Base-by-base conservation (phyloP, 192 early-diverging fungal species). In the Gigaspora rosea region DNA sequence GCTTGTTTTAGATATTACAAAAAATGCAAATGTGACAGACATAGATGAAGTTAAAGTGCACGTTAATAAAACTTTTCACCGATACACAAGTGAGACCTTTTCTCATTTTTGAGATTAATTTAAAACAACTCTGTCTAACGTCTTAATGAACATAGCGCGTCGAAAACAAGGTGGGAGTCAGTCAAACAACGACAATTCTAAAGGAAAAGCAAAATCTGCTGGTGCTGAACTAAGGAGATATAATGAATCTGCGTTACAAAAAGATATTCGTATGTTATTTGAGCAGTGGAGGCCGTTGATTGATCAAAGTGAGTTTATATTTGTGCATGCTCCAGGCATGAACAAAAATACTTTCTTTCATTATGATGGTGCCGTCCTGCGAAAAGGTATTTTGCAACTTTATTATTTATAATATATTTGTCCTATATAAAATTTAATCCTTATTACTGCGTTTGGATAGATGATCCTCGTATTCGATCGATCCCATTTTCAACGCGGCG, bases 151-250 rank as follows among this genome's bases (percentile, higher is more conserved):
- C 7, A 36, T 78, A 89, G 88, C 95, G 6, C 90, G 97, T 48
- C 85, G 92, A 71, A 97, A 98, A 78, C 97, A 99, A 81, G 97
- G 97, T 78, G 96, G 96, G 0, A 87, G 94, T 27, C 97, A 99
- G 83, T 89, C 90, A 46, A 86, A 82, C 22, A 90, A 94, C 67
- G 96, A 97, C 84, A 87, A 82, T 51, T 82, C 91, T 6, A 95
- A 94, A 79, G 96, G 96, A 46, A 80, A 88, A 32, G 89, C 95
- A 32, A 89, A 94, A 77, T 90, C 95, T 32, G 97, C 96, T 7
- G 97, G 97, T 54, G 93, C 97, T 0, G 89, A 90, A 61, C 87
- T 99, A 59, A 86, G 97, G 49, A 83, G 95, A 77, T 91, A 96
- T 83, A 98, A 99, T 81, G 96, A 99, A 78, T 87, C 87, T 57